Evolutionary conservation across 129 eudicot genomes (phyloP).

Genomic region (Silybum marianum): DNA sequence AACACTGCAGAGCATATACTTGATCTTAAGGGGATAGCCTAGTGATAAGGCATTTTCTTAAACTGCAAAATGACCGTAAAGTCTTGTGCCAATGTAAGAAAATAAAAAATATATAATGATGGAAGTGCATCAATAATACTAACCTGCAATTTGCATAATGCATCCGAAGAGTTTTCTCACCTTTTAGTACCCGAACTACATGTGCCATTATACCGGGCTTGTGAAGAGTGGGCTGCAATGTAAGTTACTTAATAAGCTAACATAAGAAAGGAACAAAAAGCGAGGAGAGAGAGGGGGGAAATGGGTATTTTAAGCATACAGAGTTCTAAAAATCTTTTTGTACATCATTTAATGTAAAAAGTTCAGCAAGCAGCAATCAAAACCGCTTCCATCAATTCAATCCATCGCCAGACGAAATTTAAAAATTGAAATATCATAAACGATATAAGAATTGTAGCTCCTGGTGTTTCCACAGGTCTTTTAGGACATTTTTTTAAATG

Average conservation of each 20-base stretch:
- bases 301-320: neutral
- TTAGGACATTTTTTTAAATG: too few relatives aligned
- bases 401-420: neutral
- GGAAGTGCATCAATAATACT: constrained; percentile 7
- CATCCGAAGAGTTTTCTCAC: constrained; percentile 96
- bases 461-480: neutral
- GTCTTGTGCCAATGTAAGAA: neutral
- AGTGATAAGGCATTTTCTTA: neutral
- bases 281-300: neutral
- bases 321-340: neutral
- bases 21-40: neutral
- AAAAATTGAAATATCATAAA: neutral
- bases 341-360: neutral
- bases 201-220: constrained; percentile 98
- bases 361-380: too few relatives aligned
- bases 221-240: constrained; percentile 92
- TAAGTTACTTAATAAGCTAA: constrained; percentile 9
- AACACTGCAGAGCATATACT: neutral
- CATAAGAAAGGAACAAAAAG: neutral
- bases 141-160: constrained; percentile 99
- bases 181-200: constrained; percentile 89
- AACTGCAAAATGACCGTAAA: too few relatives aligned
- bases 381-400: too few relatives aligned
- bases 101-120: neutral
- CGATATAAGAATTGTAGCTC: neutral